Percentiles rank a stretch among this genome's conserved stretches.
Evolutionary conservation across 75 land plant species (phyloP).

Genomic region (Cunninghamia lanceolata): DNA sequence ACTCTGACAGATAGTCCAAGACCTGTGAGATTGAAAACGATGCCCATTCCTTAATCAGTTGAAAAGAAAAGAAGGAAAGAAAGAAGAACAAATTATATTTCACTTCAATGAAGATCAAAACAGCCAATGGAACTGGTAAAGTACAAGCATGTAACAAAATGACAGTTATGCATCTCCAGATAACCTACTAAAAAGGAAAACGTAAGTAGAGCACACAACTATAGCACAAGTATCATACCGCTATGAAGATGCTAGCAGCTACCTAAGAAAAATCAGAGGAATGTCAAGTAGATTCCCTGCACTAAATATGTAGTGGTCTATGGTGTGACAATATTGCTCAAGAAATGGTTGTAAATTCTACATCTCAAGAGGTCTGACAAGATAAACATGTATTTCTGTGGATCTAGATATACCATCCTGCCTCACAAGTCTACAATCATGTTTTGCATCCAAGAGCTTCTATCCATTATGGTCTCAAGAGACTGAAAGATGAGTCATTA

Average conservation of each 20-base stretch:
- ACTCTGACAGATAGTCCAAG: conserved; percentile 60
- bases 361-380: neutral
- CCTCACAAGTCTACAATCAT: no score
- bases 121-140: neutral
- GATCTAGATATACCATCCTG: neutral
- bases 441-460: neutral
- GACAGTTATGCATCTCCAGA: neutral
- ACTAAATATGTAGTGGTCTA: neutral
- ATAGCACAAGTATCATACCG: neutral
- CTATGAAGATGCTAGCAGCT: neutral
- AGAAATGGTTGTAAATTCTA: neutral
- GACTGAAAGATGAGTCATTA: neutral
- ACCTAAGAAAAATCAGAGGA: neutral
- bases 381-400: no score
- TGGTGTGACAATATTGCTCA: neutral
- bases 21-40: conserved; percentile 38
- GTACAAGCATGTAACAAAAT: neutral
- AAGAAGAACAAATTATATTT: neutral
- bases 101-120: neutral
- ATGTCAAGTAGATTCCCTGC: neutral
- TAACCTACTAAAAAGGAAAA: neutral
- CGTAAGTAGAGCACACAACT: neutral
- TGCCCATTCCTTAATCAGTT: neutral
- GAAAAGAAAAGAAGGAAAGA: neutral
- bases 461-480: neutral